These are phyloP conservation scores for Trichophyton rubrum DNA, from an alignment of 2,329 filamentous ascomycete species.

Conservation along the genomic window DNA sequence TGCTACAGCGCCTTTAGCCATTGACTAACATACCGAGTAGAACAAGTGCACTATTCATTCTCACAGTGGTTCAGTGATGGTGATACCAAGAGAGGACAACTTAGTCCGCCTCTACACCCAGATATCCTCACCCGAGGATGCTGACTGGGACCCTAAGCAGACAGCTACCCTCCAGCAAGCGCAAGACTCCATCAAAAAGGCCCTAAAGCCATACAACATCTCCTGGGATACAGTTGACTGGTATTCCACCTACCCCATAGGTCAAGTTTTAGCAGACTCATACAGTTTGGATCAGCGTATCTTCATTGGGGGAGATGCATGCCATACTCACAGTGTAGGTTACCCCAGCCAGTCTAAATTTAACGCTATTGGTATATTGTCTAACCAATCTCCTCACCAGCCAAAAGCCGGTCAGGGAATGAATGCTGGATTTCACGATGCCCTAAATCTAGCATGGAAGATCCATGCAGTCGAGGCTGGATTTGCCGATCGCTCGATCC, in stretches of 20 bases:
- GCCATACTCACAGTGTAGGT: constrained; percentile 47
- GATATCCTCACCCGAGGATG: constrained; percentile 49
- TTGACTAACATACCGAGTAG: constrained; percentile 3
- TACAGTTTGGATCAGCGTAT: constrained; percentile 53
- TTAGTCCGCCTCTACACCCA: constrained; percentile 43
- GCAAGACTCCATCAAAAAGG: constrained; percentile 45
- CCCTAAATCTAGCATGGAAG: constrained; percentile 90
- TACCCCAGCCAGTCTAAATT: no score
- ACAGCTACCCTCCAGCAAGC: constrained; percentile 48
- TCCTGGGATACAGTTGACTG: constrained; percentile 54
- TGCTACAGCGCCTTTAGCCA: constrained; percentile 24
- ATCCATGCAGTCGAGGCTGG: constrained; percentile 80
- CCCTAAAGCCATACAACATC: constrained; percentile 48
- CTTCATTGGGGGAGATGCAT: constrained; percentile 54
- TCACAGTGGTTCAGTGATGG: constrained; percentile 64
- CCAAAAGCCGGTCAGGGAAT: constrained; percentile 55
- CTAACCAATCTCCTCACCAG: constrained; percentile 14
- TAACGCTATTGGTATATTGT: background rate
- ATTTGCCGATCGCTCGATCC: constrained; percentile 60
- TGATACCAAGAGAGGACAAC: constrained; percentile 57
- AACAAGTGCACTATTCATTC: constrained; percentile 59
- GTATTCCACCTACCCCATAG: constrained; percentile 55
- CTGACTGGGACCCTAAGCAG: constrained; percentile 50
- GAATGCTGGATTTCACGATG: constrained; percentile 50
- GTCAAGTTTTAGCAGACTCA: constrained; percentile 52